These are phyloP conservation scores for Tuber umbilicatum DNA, from an alignment of 495 filamentous ascomycete species.

Conservation along the genomic window DNA sequence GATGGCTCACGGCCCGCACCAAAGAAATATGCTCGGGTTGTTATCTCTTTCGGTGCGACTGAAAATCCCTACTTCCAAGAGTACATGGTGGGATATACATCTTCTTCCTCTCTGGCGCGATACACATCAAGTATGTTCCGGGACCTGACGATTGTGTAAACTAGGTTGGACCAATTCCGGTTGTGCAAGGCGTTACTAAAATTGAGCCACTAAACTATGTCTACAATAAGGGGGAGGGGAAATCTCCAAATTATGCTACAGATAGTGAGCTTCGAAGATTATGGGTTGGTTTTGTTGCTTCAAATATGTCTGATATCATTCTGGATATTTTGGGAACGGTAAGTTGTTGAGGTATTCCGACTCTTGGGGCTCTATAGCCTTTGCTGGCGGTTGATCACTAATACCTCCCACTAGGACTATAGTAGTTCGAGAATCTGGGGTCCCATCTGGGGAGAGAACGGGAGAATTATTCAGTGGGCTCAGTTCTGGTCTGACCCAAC, in stretches of 20 bases:
- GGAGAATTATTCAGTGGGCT: conserved; percentile 46
- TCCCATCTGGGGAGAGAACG: conserved; percentile 46
- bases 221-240: conserved; percentile 46
- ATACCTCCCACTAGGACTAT: conserved; percentile 38
- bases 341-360: conserved; percentile 20
- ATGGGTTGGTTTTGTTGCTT: conserved; percentile 41
- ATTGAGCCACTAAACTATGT: conserved; percentile 45
- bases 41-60: conserved; percentile 45
- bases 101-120: neutral
- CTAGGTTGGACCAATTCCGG: conserved; percentile 49
- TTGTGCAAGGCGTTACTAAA: conserved; percentile 42
- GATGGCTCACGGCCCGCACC: conserved; percentile 44
- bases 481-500: conserved; percentile 44
- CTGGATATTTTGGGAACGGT: conserved; percentile 38
- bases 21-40: conserved; percentile 48
- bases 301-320: conserved; percentile 44
- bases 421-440: conserved; percentile 46
- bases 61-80: conserved; percentile 47
- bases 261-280: conserved; percentile 37
- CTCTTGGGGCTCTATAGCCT: conserved; percentile 42
- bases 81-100: conserved; percentile 31
- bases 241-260: conserved; percentile 45
- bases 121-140: neutral
- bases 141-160: neutral
- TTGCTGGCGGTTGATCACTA: conserved; percentile 34